Percentiles rank a stretch among this genome's conserved stretches.
Evolutionary conservation across 2,329 filamentous ascomycete species (phyloP).

Genomic region (Diaporthe vexans): DNA sequence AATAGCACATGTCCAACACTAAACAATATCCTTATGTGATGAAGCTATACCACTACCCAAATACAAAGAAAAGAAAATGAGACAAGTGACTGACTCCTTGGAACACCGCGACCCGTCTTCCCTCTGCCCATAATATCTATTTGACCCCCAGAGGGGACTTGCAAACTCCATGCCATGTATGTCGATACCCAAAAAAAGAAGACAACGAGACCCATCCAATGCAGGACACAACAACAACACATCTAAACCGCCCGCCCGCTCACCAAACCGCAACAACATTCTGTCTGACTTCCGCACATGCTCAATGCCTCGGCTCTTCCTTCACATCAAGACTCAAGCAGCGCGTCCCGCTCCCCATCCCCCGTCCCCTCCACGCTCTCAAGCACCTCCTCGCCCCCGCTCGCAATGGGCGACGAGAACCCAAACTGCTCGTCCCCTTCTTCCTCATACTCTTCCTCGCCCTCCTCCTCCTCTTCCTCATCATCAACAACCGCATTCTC

Average conservation of each 20-base stretch:
- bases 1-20: background rate
- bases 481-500: conserved; percentile 36
- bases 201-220: background rate
- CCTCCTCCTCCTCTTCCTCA: background rate
- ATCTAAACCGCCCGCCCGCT: background rate
- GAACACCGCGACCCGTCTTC: conserved; percentile 1
- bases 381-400: conserved; percentile 22
- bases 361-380: conserved; percentile 20
- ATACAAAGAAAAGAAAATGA: background rate
- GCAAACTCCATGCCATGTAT: conserved; percentile 25
- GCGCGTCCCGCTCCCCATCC: conserved; percentile 6
- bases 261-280: background rate
- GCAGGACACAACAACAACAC: background rate
- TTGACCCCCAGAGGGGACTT: background rate
- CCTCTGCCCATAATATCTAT: conserved; percentile 16
- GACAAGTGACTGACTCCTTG: background rate
- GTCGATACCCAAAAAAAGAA: background rate
- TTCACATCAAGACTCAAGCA: conserved; percentile 8
- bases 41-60: background rate
- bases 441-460: background rate
- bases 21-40: background rate
- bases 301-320: background rate
- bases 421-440: background rate
- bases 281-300: no score
- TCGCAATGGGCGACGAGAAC: background rate